Percentiles rank a stretch among this genome's conserved stretches.
Evolutionary conservation across 495 filamentous ascomycete genomes (phyloP).

Genomic region (Penicillium robsamsonii): DNA sequence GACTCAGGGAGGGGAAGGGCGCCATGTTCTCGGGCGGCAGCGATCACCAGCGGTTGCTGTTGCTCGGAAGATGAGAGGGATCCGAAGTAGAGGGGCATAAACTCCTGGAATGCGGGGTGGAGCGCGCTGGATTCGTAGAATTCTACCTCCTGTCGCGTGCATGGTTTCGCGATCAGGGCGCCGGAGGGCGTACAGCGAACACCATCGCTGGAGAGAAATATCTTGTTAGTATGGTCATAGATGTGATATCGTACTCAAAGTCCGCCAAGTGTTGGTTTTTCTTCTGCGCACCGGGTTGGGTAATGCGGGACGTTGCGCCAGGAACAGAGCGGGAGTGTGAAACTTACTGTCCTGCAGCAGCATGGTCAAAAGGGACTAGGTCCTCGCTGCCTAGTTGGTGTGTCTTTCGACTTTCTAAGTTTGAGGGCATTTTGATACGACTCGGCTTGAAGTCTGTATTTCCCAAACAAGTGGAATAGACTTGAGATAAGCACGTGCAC

Average conservation of each 20-base stretch:
- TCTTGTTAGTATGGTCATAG: slow-evolving; percentile 12
- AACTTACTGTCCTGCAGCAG: slow-evolving; percentile 92
- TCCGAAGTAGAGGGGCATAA: slow-evolving; percentile 85
- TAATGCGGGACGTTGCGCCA: slow-evolving; percentile 10
- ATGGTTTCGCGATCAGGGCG: slow-evolving; percentile 90
- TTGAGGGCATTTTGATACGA: slow-evolving; percentile 36
- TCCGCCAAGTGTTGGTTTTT: background rate
- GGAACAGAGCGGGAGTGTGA: slow-evolving; percentile 4
- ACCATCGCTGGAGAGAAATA: slow-evolving; percentile 64
- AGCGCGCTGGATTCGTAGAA: slow-evolving; percentile 81
- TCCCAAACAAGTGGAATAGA: background rate
- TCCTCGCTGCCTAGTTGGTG: slow-evolving; percentile 47
- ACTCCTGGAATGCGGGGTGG: slow-evolving; percentile 69
- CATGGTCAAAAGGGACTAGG: slow-evolving; percentile 72
- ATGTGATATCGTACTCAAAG: background rate
- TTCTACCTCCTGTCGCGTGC: slow-evolving; percentile 77
- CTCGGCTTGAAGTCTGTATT: background rate
- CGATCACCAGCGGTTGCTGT: slow-evolving; percentile 47
- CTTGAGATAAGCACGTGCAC: background rate
- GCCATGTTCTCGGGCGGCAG: slow-evolving; percentile 40
- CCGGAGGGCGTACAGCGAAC: slow-evolving; percentile 84
- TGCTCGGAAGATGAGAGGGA: slow-evolving; percentile 59
- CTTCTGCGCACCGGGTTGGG: background rate
- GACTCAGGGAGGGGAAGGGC: slow-evolving; percentile 38
- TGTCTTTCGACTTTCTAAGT: slow-evolving; percentile 35